These are phyloP conservation scores for Nissolia schottii DNA, from an alignment of 306 rosid genomes.

Conservation along the genomic window DNA sequence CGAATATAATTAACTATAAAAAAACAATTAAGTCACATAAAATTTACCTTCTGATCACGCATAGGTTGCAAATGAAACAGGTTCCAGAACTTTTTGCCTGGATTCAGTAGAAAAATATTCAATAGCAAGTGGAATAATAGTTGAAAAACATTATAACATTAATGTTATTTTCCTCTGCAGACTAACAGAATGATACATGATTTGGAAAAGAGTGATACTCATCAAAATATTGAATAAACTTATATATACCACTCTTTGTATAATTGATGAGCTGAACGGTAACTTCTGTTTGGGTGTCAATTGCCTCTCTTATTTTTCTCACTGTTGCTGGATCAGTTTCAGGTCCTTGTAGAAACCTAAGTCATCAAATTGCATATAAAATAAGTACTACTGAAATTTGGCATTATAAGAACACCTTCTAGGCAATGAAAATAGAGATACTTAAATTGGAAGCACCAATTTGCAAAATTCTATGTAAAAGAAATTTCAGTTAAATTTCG, in stretches of 20 bases:
- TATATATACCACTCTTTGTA: slow-evolving; percentile 88
- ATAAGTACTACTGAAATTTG: background rate
- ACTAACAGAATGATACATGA: background rate
- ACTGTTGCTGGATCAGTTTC: slow-evolving; percentile 94
- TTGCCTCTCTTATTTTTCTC: slow-evolving; percentile 83
- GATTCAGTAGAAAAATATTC: slow-evolving; percentile 22
- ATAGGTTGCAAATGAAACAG: slow-evolving; percentile 95
- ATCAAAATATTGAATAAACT: slow-evolving; percentile 15
- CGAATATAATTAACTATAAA: background rate
- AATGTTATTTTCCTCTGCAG: slow-evolving; percentile 8
- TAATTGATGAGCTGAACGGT: slow-evolving; percentile 95
- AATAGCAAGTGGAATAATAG: background rate
- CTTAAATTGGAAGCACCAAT: background rate
- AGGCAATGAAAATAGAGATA: background rate
- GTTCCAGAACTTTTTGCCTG: slow-evolving; percentile 98
- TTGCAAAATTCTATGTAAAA: background rate
- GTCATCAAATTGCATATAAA: slow-evolving; percentile 18
- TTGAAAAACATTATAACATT: background rate
- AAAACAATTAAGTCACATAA: background rate
- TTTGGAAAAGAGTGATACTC: background rate
- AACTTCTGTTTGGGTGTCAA: slow-evolving; percentile 84
- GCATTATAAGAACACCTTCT: background rate
- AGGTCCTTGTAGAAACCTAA: slow-evolving; percentile 93
- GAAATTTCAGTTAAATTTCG: background rate
- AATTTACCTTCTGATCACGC: slow-evolving; percentile 92